Evolutionary conservation across 176 grass and related monocot genomes (phyloP), one percentile per base, ranked within the genome.

Genomic region (Avena insularis): DNA sequence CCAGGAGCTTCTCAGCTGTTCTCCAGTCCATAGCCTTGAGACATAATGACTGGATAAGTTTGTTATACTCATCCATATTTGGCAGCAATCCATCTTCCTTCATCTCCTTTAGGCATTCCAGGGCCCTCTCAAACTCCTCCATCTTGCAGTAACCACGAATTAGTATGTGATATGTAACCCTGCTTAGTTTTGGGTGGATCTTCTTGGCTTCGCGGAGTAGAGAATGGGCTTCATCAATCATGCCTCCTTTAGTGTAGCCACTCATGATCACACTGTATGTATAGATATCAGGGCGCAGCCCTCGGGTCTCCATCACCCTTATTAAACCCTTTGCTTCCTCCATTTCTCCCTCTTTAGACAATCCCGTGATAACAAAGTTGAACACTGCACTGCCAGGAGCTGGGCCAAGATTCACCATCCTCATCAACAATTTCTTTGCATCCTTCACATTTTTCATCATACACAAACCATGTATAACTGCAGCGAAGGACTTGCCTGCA

Each of bases 141-240:
- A 88, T 92, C 84, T 98, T 94, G 92, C 91, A 95, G 89, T 95
- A 98, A 64, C 96, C 96, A 81, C 93, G 91, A 60, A 96, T 96
- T 53, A 98, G 81, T 73, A 88, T 90, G 53, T 96, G 96, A 85
- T 98, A 92, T 64, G 51, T 80, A 82, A 98, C 76, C 71, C 84
- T 86, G 82, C 59, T 91, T 60, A 93, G 75, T 69, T 95, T 96
- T 9, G 79, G 69, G 85, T 94, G 92, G 16, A 70, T 87, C 57
- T 90, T 91, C 65, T 94, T 95, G 51, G 90, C 93, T 84, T 91
- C 88, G 58, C 45, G 50, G 79, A 95, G 91, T 38, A 95, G 68
- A 67, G 83, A 85, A 94, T 92, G 90, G 8, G 91, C 96, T 87
- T 98, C 93, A 87, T 87, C 84, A 78, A 98, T 80, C 91, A 96